Conservation (phyloP, 768 basidiomycete species). For the Paxillus involutus region DNA sequence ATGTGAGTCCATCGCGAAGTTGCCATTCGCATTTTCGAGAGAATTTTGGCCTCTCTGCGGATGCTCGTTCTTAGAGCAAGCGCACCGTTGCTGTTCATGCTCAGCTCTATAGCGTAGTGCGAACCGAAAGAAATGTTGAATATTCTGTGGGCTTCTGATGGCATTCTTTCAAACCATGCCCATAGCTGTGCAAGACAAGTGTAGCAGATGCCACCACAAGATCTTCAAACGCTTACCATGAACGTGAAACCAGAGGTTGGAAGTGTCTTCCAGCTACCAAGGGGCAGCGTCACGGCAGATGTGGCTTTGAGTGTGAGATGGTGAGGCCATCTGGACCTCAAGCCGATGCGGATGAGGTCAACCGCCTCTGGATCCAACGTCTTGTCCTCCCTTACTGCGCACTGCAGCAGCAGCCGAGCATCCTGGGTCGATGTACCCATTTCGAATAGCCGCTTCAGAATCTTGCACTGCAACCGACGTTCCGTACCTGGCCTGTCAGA, state of each 20-base stretch:
- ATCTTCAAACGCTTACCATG: constrained; percentile 46
- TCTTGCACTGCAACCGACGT: constrained; percentile 56
- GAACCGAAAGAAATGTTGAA: constrained; percentile 36
- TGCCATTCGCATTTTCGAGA: constrained; percentile 47
- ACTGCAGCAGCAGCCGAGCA: constrained; percentile 63
- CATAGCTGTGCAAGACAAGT: constrained; percentile 36
- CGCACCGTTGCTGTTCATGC: constrained; percentile 53
- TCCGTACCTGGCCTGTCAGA: constrained; percentile 31
- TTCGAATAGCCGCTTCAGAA: constrained; percentile 68
- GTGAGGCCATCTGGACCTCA: constrained; percentile 76
- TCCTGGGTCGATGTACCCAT: constrained; percentile 70
- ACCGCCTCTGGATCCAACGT: constrained; percentile 62
- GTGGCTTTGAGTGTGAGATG: constrained; percentile 69
- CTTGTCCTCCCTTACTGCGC: constrained; percentile 47
- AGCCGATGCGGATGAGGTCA: constrained; percentile 66
- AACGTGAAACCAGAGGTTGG: constrained; percentile 69
- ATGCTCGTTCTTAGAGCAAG: constrained; percentile 48
- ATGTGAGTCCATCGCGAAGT: constrained; percentile 74
- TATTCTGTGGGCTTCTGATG: constrained; percentile 33
- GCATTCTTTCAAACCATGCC: constrained; percentile 47
- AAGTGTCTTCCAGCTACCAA: constrained; percentile 50
- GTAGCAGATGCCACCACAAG: not conserved
- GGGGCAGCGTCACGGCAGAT: constrained; percentile 49
- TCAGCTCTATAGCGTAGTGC: constrained; percentile 41
- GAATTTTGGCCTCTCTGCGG: constrained; percentile 38